Base-by-base conservation (phyloP, 1,139 yeast genomes). In the Debaryomycetaceae sp. region DNA sequence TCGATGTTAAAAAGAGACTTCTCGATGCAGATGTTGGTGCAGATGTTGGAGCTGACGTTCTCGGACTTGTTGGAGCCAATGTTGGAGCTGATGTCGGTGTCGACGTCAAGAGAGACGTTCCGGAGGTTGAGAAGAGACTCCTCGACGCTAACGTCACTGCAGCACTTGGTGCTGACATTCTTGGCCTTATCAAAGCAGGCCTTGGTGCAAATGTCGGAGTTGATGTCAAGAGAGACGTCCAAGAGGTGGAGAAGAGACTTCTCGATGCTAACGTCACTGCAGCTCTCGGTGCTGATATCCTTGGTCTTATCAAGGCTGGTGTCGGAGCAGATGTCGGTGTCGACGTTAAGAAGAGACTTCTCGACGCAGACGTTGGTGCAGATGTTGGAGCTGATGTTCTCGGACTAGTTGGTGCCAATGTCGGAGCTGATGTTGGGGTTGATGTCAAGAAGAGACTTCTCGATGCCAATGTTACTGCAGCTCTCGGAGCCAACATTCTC, bases 11-110 rank as follows among this genome's bases (percentile, higher is more conserved):
- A 46, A 47, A 43, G 36, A 41, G 44, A 14, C n/a, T n/a, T n/a
- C 35, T 35, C 28, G 54, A 41, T 14, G 51, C 44, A 32, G 52
- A 45, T 30, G 39, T 45, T 33, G 48, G 46, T 31, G 55, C 47
- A 32, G 43, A 40, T 28, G 47, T 41, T 31, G 51, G 28, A 15
- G 52, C 43, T 31, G 40, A 39, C 16, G 24, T 30, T 15, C 26
- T 22, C 26, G 26, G 26, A 3, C 26, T 22, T 3, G 26, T 22
- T 22, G 11, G 11, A 3, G 26, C 26, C 11, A 11, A 8, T 11
- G 26, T 22, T 3, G 26, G 26, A 22, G 26, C 26, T 3, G 11
- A 22, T 37, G 40, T 41, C 17, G 17, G 34, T 9, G 49, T 45
- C 33, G 44, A 35, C 26, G 44, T 46, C 32, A 39, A 31, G 17